Evolutionary conservation across 2,329 filamentous ascomycete species (phyloP), one percentile per base, ranked within the genome.

Genomic region (Pseudogymnoascus sp.): DNA sequence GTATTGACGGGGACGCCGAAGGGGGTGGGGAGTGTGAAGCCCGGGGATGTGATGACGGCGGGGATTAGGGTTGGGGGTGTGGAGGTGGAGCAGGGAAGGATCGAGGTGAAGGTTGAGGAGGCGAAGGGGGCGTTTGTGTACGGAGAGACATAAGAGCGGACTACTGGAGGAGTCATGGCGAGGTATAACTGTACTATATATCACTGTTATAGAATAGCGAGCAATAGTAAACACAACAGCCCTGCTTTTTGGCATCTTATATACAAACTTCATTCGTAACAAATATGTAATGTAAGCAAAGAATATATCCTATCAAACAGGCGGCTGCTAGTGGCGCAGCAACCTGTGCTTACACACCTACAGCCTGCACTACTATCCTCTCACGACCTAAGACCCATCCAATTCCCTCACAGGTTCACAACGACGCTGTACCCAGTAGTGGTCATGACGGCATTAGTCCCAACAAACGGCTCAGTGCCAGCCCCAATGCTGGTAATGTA

Each of bases 1-100:
- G 86, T 99, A 58, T 78, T 99, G 69, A 99, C 94, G n/a, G 94
- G 94, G 16, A 99, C 94, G 60, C 94, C 94, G 59, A 97, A 97
- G 78, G 94, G 94, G 11, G 94, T 99, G 1, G 94, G 94, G 1
- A 82, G 87, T 19, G 92, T 96, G 1, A 84, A 86, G 64, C 86
- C 90, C 1, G 94, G 94, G 2, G 92, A 99, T 77, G 80, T 93
- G 33, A 91, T 99, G 83, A 87, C 82, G 66, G 92, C 90, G 25
- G 92, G 92, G 3, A 80, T 97, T 68, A 86, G 84, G 72, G 85
- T 96, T 30, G 80, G 82, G 63, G 92, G 92, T 38, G 86, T 88
- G 79, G 91, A 95, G 78, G 76, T 97, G 33, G 86, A 92, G 73
- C 90, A 95, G 79, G 90, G 89, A 35, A 87, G 79, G 72, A 89